Evolutionary conservation across 2,329 filamentous ascomycete species (phyloP), one percentile per base, ranked within the genome.

Genomic region (Pseudopyrenochaeta lycopersici): DNA sequence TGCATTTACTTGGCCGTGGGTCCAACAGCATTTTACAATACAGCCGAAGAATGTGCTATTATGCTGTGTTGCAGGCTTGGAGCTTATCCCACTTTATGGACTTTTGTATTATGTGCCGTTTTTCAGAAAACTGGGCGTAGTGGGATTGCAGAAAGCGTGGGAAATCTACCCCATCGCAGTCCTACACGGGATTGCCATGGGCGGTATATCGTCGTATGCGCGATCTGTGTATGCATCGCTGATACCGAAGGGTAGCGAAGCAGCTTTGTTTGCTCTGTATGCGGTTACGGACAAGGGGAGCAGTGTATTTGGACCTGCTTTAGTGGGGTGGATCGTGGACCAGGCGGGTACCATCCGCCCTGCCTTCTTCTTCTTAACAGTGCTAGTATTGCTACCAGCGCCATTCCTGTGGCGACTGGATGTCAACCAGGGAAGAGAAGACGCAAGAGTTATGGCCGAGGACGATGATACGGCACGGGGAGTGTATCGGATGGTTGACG

Each of bases 241-340:
- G 51, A 95, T 98, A 46, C 94, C 94, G 0, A 91, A 92, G 0
- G 93, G 93, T 6, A 93, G 89, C 14, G 94, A 98, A 77, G 92
- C 93, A 0, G 92, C 93, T 0, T 97, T 98, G 69, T 97, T 95
- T 71, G 92, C 93, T 0, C 81, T 97, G 1, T 97, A 97, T 72
- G 93, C 94, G 35, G 96, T 97, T 54, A 97, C 94, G 1, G 94
- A 98, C 74, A 98, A 97, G 75, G 92, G 92, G 0, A 95, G 90
- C 17, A 95, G 90, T 69, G 84, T 96, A 2, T 94, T 97, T 71
- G 94, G 94, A 0, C 94, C 94, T 0, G 89, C 91, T 1, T 91
- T 98, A 64, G 93, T 97, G 0, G 94, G 92, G 0, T 85, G 86
- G 27, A 96, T 97, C 56, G 95, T 96, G 7, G 92, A 97, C 71